Base-by-base conservation (phyloP, 495 filamentous ascomycete genomes). In the Neurospora africana region DNA sequence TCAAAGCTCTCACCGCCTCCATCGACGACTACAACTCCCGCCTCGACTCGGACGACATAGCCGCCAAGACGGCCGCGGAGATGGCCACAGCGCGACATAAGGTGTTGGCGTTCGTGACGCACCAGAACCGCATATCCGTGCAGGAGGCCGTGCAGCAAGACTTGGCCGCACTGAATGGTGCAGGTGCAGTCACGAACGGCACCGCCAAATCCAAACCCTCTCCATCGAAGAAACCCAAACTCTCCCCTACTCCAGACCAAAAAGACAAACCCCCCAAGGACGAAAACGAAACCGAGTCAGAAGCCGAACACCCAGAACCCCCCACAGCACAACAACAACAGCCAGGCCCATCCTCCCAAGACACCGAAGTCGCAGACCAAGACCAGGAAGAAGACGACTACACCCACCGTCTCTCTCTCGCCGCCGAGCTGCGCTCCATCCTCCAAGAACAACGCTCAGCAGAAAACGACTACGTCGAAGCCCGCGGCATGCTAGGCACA, bases 401-500 rank as follows among this genome's bases (percentile, higher is more conserved):
- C 65, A 81, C 82, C 19, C 78, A 81, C 36, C 79, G 82, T 9
- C 70, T 83, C 8, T 71, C 72, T 44, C 81, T 86, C 1, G 82
- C 83, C 17, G 77, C 76, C 4, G 80, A 86, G 68, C 78, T 85
- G 13, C 76, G 73, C 23, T 71, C 78, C 19, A 73, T 84, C 39
- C 72, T 85, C 1, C 70, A 61, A 13, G 81, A 79, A 39, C 83
- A 85, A 71, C 80, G 81, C 58, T 69, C 75, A 3, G 79, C 77
- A 6, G 84, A 86, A 76, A 72, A 76, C 21, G 82, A 84, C 61
- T 85, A 86, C 53, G 83, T 86, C 74, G 81, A 85, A 11, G 83
- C 83, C 8, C 78, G 83, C 36, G 81, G 79, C 39, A 75, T 82
- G 70, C 78, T 83, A 15, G 83, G 84, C 71, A 84, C 81, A 9